These are phyloP conservation scores for Podosphaera leucotricha DNA, from an alignment of 2,329 filamentous ascomycete genomes.

Conservation along the genomic window DNA sequence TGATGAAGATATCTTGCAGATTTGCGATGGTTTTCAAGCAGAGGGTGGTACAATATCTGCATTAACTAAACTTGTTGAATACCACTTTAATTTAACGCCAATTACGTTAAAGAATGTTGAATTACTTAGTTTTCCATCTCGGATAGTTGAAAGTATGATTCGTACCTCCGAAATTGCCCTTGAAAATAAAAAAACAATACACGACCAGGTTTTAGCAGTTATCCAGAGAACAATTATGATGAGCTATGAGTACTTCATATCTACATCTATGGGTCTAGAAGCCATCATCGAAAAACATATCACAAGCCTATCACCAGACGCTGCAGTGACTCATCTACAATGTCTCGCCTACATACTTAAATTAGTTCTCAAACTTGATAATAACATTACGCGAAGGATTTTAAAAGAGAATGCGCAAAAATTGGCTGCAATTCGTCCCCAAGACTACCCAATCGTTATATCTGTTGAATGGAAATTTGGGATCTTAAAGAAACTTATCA, in stretches of 20 bases:
- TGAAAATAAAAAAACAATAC: constrained; percentile 4
- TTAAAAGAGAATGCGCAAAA: constrained; percentile 11
- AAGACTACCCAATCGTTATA: constrained; percentile 25
- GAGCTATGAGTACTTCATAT: constrained; percentile 22
- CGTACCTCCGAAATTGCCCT: constrained; percentile 5
- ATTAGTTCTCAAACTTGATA: constrained; percentile 16
- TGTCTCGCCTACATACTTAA: constrained; percentile 22
- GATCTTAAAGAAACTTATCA: constrained; percentile 46
- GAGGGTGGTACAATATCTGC: constrained; percentile 21
- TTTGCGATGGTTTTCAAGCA: constrained; percentile 12
- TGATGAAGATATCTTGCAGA: constrained; percentile 11
- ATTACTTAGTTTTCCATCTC: constrained; percentile 11
- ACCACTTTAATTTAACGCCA: constrained; percentile 20
- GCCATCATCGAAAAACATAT: constrained; percentile 30
- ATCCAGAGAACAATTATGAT: constrained; percentile 17
- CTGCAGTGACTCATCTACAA: constrained; percentile 18
- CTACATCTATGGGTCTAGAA: constrained; percentile 21
- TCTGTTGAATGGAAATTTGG: constrained; percentile 45
- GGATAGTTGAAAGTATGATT: constrained; percentile 8
- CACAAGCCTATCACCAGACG: constrained; percentile 25
- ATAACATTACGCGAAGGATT: constrained; percentile 5
- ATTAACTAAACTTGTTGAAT: constrained; percentile 21
- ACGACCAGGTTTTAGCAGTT: constrained; percentile 4
- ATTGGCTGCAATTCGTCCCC: constrained; percentile 14
- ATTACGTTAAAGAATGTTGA: constrained; percentile 23